phyloP scores from a whole-genome alignment of 1,139 yeast species.

The Insectozyma bohioensis region DNA sequence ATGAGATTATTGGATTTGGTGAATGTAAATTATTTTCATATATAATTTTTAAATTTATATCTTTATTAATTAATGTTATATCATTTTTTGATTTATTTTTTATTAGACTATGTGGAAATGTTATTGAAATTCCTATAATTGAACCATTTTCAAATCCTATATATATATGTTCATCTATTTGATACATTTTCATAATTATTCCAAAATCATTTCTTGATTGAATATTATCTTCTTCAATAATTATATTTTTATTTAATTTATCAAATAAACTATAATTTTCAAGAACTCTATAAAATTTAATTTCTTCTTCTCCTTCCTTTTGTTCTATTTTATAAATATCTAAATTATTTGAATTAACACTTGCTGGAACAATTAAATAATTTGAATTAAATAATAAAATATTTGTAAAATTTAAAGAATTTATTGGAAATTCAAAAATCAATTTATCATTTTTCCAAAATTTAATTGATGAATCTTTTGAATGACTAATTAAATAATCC shows the following conservation, averaged over 20 bases:
- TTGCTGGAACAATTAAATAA: slow-evolving; percentile 49
- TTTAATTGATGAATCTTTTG: slow-evolving; percentile 50
- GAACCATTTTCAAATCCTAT: slow-evolving; percentile 64
- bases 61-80: slow-evolving; percentile 21
- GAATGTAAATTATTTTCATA: slow-evolving; percentile 31
- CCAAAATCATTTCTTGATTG: slow-evolving; percentile 43
- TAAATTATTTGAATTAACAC: slow-evolving; percentile 51
- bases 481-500: slow-evolving; percentile 47
- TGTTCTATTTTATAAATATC: slow-evolving; percentile 42
- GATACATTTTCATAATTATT: slow-evolving; percentile 51
- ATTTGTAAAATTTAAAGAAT: slow-evolving; percentile 57
- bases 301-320: too few species aligned
- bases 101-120: slow-evolving; percentile 8
- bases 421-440: slow-evolving; percentile 40
- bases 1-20: slow-evolving; percentile 53
- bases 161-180: slow-evolving; percentile 31
- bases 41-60: slow-evolving; percentile 19
- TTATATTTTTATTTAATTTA: slow-evolving; percentile 12
- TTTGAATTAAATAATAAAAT: slow-evolving; percentile 31
- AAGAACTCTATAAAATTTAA: slow-evolving; percentile 25
- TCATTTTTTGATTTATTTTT: slow-evolving; percentile 1
- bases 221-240: slow-evolving; percentile 15
- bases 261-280: slow-evolving; percentile 26
- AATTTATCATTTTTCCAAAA: slow-evolving; percentile 39
- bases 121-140: slow-evolving; percentile 32